A percentile compares a stretch with the other conserved stretches of the same genome.
Evolutionary conservation across 441 rosid species (phyloP).

Genomic region (Erodium texanum): DNA sequence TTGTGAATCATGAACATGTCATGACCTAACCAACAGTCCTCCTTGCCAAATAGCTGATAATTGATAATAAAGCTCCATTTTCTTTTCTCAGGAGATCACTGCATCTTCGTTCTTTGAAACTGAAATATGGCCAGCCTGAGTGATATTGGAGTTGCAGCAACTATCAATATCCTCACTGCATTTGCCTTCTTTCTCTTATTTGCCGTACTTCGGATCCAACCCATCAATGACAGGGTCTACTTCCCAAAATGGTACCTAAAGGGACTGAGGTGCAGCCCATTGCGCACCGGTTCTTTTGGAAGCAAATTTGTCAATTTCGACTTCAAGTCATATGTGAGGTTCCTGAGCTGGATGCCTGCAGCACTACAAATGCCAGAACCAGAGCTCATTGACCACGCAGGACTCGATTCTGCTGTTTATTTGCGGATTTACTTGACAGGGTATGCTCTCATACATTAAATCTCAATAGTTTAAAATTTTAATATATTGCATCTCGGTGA

Average conservation of each 20-base stretch:
- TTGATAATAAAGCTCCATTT: not conserved
- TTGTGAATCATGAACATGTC: not conserved
- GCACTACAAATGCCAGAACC: slow-evolving; percentile 93
- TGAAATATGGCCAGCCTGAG: slow-evolving; percentile 57
- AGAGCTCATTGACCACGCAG: slow-evolving; percentile 93
- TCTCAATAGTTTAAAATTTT: not conserved
- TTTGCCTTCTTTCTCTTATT: slow-evolving; percentile 68
- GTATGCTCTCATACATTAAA: slow-evolving; percentile 26
- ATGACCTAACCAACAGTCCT: not conserved
- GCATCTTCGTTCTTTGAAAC: slow-evolving; percentile 7
- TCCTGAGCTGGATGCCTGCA: slow-evolving; percentile 88
- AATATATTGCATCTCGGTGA: too few relatives aligned
- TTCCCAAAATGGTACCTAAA: slow-evolving; percentile 96
- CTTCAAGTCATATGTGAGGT: slow-evolving; percentile 52
- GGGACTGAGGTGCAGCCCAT: slow-evolving; percentile 69
- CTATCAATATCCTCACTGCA: slow-evolving; percentile 62
- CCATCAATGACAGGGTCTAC: slow-evolving; percentile 89
- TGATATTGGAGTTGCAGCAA: slow-evolving; percentile 78
- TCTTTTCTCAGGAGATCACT: not conserved
- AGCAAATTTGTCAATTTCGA: slow-evolving; percentile 67
- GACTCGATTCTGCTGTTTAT: slow-evolving; percentile 87
- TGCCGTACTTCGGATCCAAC: slow-evolving; percentile 76
- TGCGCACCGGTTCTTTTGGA: slow-evolving; percentile 43
- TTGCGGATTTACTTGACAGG: slow-evolving; percentile 86
- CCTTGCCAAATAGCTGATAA: slow-evolving; percentile 1